Conservation (phyloP, 129 eudicot species). For the Erigeron canadensis region DNA sequence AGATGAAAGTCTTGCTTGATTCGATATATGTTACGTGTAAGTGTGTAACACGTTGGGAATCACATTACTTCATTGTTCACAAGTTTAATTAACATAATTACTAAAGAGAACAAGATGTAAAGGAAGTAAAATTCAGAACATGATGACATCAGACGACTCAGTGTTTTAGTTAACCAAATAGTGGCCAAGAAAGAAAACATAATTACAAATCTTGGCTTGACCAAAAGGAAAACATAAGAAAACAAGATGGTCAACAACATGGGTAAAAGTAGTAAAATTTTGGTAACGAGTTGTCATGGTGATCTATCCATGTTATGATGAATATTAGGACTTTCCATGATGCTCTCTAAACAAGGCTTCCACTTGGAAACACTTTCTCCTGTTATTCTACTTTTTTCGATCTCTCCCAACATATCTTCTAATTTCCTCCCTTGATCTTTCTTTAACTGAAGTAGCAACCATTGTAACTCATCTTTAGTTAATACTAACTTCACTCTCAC, state of each 20-base stretch:
- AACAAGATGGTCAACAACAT: background rate
- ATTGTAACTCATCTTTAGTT: conserved; percentile 72
- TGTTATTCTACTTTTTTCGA: conserved; percentile 46
- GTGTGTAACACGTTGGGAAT: no score
- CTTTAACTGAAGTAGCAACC: conserved; percentile 56
- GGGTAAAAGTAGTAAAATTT: conserved; percentile 28
- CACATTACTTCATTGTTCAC: no score
- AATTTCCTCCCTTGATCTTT: conserved; percentile 42
- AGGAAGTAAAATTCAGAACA: conserved; percentile 2
- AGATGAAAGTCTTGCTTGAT: no score
- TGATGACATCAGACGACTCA: background rate
- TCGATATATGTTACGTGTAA: no score
- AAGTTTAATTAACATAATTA: no score
- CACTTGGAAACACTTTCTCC: conserved; percentile 43
- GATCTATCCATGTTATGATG: conserved; percentile 53
- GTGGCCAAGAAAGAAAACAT: background rate
- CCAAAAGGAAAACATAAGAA: conserved; percentile 18
- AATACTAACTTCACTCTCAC: conserved; percentile 64
- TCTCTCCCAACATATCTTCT: conserved; percentile 67
- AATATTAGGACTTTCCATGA: conserved; percentile 67
- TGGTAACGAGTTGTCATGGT: background rate
- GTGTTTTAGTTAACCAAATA: background rate
- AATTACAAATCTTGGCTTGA: conserved; percentile 35
- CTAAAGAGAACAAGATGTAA: background rate
- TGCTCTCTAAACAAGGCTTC: conserved; percentile 82